Evolutionary conservation across 176 grass and related monocot species (phyloP).

Genomic region (Musa acuminata): DNA sequence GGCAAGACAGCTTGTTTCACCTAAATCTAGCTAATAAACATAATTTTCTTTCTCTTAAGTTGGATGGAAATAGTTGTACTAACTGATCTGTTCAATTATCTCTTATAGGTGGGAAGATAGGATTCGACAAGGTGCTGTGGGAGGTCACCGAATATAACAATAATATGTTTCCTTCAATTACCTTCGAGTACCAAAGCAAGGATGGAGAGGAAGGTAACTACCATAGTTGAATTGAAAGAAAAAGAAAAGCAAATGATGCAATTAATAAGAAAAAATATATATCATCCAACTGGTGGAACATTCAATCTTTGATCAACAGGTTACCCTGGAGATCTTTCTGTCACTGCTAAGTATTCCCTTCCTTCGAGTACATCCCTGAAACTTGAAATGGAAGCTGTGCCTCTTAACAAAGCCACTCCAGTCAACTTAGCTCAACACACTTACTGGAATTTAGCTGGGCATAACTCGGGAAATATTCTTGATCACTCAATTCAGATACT

Average conservation of each 20-base stretch:
- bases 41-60: background rate
- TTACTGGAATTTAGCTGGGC: conserved; percentile 97
- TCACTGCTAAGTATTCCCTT: conserved; percentile 58
- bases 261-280: background rate
- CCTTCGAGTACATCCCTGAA: conserved; percentile 42
- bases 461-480: conserved; percentile 51
- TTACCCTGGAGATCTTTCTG: conserved; percentile 59
- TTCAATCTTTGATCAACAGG: conserved; percentile 28
- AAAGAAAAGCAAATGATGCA: background rate
- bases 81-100: background rate
- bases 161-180: conserved; percentile 57
- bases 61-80: background rate
- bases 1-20: background rate
- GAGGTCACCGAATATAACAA: conserved; percentile 50
- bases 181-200: conserved; percentile 64
- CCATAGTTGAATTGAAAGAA: conserved; percentile 2
- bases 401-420: conserved; percentile 56
- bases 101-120: conserved; percentile 51
- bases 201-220: conserved; percentile 77
- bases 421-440: conserved; percentile 79
- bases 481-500: conserved; percentile 61
- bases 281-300: background rate
- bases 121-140: conserved; percentile 84
- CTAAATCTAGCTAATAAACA: background rate
- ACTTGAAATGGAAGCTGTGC: conserved; percentile 70